A percentile compares a stretch with the other conserved stretches of the same genome.
These are phyloP conservation scores for Xylariaceae sp. DNA, from an alignment of 2,329 filamentous ascomycete genomes.

Conservation along the genomic window DNA sequence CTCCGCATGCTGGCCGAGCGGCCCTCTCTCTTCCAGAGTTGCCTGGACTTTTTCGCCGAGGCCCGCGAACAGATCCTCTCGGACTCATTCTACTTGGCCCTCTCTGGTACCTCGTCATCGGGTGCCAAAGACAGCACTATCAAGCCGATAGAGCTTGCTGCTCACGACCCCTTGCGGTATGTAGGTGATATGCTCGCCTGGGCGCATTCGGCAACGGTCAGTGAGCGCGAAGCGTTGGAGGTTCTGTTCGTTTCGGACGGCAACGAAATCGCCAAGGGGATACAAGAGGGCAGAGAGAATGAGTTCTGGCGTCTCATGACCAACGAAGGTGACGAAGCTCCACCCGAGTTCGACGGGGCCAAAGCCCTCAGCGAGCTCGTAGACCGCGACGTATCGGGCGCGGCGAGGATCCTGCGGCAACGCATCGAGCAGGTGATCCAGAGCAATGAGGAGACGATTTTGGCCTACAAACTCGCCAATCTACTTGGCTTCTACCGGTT, in stretches of 20 bases:
- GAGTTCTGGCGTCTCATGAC: conserved; percentile 74
- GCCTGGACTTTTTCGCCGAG: conserved; percentile 88
- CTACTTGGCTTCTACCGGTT: conserved; percentile 82
- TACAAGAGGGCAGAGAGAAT: conserved; percentile 74
- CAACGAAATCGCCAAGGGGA: conserved; percentile 78
- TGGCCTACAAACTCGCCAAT: conserved; percentile 87
- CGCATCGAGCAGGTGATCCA: conserved; percentile 89
- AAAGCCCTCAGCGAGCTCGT: conserved; percentile 83
- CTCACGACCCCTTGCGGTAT: conserved; percentile 88
- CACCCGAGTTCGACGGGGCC: conserved; percentile 68
- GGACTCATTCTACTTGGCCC: conserved; percentile 81
- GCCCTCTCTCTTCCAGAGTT: conserved; percentile 87
- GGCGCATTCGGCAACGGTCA: conserved; percentile 90
- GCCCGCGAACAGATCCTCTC: conserved; percentile 82
- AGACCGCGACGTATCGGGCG: conserved; percentile 77
- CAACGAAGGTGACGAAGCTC: conserved; percentile 47
- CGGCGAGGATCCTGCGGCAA: conserved; percentile 79
- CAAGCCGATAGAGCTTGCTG: conserved; percentile 91
- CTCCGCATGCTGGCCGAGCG: conserved; percentile 84
- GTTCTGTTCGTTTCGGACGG: conserved; percentile 87
- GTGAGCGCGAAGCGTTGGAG: conserved; percentile 88
- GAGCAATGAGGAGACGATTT: conserved; percentile 82
- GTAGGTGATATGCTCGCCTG: conserved; percentile 97
- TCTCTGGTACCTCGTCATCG: conserved; percentile 67
- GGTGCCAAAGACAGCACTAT: conserved; percentile 57